Base-by-base conservation (phyloP, 2,329 filamentous ascomycete species). In the Orbilia blumenaviensis region DNA sequence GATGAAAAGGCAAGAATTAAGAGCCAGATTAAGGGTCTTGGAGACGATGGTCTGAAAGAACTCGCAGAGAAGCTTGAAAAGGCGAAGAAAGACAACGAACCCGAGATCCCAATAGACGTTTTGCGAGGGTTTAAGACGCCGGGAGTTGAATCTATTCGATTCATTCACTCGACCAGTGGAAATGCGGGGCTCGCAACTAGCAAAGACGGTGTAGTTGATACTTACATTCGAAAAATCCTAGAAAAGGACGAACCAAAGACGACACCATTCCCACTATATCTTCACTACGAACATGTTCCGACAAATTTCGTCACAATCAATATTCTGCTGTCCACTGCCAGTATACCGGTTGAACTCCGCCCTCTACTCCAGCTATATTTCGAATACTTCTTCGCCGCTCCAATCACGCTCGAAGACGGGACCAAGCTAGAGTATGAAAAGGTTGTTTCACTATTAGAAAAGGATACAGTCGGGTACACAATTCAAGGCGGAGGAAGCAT, bases 251-350 rank as follows among this genome's bases (percentile, higher is more conserved):
- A 87, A 38, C 83, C 85, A 10, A 42, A 67, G 78, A 84, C 16
- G 85, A 84, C 5, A 85, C 86, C 14, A 82, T 90, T n/a, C 91
- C 72, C 93, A 0, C 85, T 98, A 1, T 99, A 97, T 83, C 87
- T 99, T n/a, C 94, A 99, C 83, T 99, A 96, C 79, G 95, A 99
- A 83, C 90, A 97, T 81, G 93, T 98, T 12, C 90, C 91, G 1
- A 96, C 92, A 73, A 96, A 93, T 81, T 99, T 99, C 82, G 93
- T 96, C 5, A 91, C 94, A 79, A 87, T 98, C 71, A 90, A 89
- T 54, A 83, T 98, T 21, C 89, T 95, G 67, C 85, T 98, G 58
- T 92, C 92, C 62, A 96, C 93, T 0, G 87, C 89, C 1, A 85
- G 88, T 32, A 86, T 97, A 0, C 92, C 94, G 0, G 87, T 91